Percentiles rank a stretch among this genome's conserved stretches.
Evolutionary conservation across 345 rosid genomes (phyloP).

Genomic region (Cardamine chenopodiifolia): DNA sequence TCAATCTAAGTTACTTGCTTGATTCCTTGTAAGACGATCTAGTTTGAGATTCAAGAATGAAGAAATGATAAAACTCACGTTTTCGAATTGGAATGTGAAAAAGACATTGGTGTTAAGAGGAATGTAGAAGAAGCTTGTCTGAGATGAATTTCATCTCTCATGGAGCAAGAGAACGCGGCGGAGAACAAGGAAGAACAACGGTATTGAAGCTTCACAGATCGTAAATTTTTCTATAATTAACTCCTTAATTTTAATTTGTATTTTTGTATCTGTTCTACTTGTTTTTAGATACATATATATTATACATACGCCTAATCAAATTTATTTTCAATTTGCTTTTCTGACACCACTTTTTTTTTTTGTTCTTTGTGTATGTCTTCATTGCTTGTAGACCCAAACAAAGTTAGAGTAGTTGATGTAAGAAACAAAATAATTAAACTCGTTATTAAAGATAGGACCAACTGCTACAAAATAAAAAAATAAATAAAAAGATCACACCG

Average conservation of each 20-base stretch:
- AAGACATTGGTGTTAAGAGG: background rate
- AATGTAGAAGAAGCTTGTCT: background rate
- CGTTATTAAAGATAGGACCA: too few species aligned
- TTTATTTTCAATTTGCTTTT: background rate
- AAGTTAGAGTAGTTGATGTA: background rate
- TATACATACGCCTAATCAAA: too few species aligned
- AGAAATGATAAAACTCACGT: background rate
- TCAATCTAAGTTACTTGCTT: slow-evolving; percentile 3
- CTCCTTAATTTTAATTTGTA: background rate
- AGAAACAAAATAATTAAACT: background rate
- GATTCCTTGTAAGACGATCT: background rate
- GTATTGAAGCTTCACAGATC: background rate
- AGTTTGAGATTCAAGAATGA: background rate
- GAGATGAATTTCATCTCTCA: background rate
- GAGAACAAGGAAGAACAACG: background rate
- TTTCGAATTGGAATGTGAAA: background rate
- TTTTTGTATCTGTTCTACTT: background rate
- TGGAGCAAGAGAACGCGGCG: background rate
- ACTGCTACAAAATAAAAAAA: too few species aligned
- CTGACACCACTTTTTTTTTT: too few species aligned
- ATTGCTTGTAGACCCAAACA: background rate
- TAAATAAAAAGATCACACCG: too few species aligned
- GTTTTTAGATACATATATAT: background rate
- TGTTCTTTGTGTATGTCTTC: too few species aligned
- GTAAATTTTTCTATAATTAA: background rate